phyloP scores from a whole-genome alignment of 2,329 filamentous ascomycete species.

The Aspergillus pseudonomiae region DNA sequence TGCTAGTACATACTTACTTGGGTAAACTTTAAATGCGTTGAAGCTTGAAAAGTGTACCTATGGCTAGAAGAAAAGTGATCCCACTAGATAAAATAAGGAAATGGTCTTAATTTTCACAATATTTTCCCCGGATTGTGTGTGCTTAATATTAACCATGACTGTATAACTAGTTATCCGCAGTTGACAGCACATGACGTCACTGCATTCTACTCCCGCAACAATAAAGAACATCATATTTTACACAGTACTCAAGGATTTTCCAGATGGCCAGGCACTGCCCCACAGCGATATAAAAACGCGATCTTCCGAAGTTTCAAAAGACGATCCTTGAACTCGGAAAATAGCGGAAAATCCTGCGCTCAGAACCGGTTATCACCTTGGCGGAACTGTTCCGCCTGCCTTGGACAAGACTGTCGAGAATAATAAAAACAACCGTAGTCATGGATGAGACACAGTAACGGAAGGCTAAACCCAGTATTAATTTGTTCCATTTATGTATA shows the following conservation, averaged over 20 bases:
- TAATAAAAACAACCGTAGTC: not conserved
- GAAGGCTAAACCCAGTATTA: not conserved
- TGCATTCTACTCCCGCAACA: not conserved
- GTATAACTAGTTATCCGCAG: not conserved
- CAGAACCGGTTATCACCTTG: slow-evolving; percentile 13
- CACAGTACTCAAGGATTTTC: not conserved
- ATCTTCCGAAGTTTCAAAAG: not conserved
- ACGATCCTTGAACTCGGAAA: slow-evolving; percentile 19
- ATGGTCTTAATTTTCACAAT: not conserved
- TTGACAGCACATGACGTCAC: slow-evolving; percentile 2
- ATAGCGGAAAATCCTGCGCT: slow-evolving; percentile 21
- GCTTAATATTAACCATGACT: not conserved
- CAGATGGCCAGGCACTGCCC: not conserved
- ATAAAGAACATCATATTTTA: not conserved
- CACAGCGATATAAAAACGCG: not conserved
- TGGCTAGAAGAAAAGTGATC: not conserved
- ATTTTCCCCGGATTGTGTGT: not conserved
- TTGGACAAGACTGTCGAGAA: not conserved
- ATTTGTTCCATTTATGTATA: not conserved
- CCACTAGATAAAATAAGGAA: not conserved
- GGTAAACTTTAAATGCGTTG: not conserved
- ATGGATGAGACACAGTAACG: not conserved
- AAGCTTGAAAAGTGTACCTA: too few relatives aligned
- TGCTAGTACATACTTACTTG: not conserved
- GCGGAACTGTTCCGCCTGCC: slow-evolving; percentile 24